phyloP scores from a whole-genome alignment of 768 basidiomycete species.

The Hericium coralloides region DNA sequence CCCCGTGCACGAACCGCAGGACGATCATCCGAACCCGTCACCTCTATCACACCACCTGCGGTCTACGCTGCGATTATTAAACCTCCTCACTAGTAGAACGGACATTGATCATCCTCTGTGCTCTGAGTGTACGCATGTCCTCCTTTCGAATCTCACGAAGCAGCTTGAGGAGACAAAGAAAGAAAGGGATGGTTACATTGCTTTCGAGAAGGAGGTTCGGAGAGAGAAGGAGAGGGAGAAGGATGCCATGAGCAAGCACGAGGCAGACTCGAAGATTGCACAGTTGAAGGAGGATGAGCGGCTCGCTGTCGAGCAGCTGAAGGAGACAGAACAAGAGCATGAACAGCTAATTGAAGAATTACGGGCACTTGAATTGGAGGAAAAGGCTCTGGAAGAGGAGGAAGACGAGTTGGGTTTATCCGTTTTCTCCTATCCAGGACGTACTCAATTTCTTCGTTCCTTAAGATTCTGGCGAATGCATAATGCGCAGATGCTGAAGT shows the following conservation, averaged over 20 bases:
- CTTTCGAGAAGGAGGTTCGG: constrained; percentile 82
- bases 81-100: constrained; percentile 64
- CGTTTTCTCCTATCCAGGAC: background rate
- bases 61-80: constrained; percentile 67
- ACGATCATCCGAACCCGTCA: constrained; percentile 53
- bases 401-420: constrained; percentile 62
- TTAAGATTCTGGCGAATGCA: constrained; percentile 81
- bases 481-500: constrained; percentile 59
- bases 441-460: too few relatives aligned
- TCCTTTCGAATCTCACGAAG: constrained; percentile 65
- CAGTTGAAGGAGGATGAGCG: constrained; percentile 61
- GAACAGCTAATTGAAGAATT: constrained; percentile 70
- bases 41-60: constrained; percentile 73
- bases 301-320: constrained; percentile 64
- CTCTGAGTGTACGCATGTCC: constrained; percentile 82
- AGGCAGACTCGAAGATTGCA: constrained; percentile 66
- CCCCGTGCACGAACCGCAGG: constrained; percentile 27
- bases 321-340: constrained; percentile 67
- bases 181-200: constrained; percentile 88
- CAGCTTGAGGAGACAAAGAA: constrained; percentile 86
- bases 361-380: constrained; percentile 61
- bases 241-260: constrained; percentile 50
- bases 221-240: constrained; percentile 72
- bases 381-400: constrained; percentile 70
- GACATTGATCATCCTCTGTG: constrained; percentile 92